Conservation (phyloP, 2,329 filamentous ascomycete genomes). For the Neonectria neomacrospora region DNA sequence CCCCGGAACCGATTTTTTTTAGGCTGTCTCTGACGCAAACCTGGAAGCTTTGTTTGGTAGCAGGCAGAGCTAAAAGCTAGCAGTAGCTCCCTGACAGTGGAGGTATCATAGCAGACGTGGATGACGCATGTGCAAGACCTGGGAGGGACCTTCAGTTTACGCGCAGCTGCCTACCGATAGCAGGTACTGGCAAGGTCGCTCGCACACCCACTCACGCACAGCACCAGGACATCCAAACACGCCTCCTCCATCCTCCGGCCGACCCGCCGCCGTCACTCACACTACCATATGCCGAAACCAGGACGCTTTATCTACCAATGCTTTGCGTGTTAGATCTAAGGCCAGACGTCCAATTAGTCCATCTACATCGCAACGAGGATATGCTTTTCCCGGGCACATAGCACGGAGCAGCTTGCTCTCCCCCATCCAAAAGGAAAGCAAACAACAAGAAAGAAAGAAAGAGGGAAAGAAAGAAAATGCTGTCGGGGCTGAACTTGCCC, state of each 20-base stretch:
- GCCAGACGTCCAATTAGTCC: background rate
- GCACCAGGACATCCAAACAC: background rate
- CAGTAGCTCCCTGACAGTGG: conserved; percentile 20
- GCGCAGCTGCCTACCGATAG: background rate
- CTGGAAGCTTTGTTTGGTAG: conserved; percentile 1
- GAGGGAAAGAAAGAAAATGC: no score
- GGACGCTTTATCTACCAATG: conserved; percentile 2
- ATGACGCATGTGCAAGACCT: conserved; percentile 14
- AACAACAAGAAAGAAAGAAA: background rate
- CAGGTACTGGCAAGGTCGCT: conserved; percentile 9
- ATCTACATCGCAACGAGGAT: background rate
- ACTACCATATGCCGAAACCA: conserved; percentile 19
- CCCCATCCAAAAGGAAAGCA: background rate
- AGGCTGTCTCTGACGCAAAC: background rate
- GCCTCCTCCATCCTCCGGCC: conserved; percentile 19
- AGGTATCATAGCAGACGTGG: conserved; percentile 22
- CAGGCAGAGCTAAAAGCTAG: conserved; percentile 8
- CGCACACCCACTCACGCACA: conserved; percentile 2
- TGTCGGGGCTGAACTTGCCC: background rate
- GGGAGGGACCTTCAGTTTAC: conserved; percentile 1
- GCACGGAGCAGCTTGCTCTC: background rate
- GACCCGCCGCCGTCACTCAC: conserved; percentile 12
- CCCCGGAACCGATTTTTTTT: conserved; percentile 16
- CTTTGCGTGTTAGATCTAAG: background rate
- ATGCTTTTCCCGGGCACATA: background rate